phyloP scores from a whole-genome alignment of 257 asterid genomes.

The Marsdenia floribunda region DNA sequence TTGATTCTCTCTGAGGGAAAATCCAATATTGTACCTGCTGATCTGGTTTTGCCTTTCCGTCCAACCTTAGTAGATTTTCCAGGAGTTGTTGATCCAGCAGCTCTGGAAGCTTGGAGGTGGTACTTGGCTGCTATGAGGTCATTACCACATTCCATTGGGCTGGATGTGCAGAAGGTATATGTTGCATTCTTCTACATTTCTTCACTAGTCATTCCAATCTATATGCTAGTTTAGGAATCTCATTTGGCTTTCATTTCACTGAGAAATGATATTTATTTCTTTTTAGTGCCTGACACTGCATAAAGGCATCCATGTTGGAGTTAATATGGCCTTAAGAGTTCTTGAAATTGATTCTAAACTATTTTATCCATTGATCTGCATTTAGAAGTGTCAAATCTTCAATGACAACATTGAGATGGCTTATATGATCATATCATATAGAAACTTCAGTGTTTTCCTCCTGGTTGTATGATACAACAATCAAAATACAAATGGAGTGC shows the following conservation, averaged over 20 bases:
- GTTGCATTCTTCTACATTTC: not conserved
- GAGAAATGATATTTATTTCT: not conserved
- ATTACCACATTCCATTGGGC: conserved; percentile 62
- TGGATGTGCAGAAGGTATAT: conserved; percentile 68
- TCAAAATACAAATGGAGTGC: not conserved
- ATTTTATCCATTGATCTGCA: not conserved
- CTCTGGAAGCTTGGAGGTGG: conserved; percentile 78
- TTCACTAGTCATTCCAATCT: not conserved
- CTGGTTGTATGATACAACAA: not conserved
- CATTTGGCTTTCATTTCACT: not conserved
- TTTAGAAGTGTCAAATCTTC: not conserved
- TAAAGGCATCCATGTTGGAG: not conserved
- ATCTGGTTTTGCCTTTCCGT: conserved; percentile 66
- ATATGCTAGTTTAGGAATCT: not conserved
- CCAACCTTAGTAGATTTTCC: conserved; percentile 48
- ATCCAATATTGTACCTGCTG: conserved; percentile 83
- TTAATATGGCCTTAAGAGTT: not conserved
- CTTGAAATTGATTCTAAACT: not conserved
- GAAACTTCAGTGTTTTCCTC: not conserved
- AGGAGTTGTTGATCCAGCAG: conserved; percentile 34
- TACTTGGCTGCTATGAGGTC: conserved; percentile 78
- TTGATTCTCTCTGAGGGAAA: conserved; percentile 82
- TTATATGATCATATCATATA: not conserved
- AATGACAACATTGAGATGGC: not conserved
- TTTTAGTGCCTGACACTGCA: not conserved